phyloP scores from a whole-genome alignment of 2,329 filamentous ascomycete genomes.

The Cordyceps militaris region DNA sequence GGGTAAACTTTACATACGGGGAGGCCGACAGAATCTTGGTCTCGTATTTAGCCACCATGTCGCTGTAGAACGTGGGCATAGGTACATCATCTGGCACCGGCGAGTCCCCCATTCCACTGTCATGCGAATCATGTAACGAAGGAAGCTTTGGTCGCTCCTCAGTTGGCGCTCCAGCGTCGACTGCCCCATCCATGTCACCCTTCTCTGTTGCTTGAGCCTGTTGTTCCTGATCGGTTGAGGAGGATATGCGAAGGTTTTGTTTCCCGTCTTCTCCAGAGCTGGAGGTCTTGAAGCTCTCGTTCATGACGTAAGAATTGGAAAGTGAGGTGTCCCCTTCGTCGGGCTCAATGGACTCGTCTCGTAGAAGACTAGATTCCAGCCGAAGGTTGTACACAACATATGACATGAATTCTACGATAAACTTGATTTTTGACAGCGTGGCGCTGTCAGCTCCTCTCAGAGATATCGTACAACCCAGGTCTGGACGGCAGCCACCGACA shows the following conservation, averaged over 20 bases:
- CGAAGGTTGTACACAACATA: slow-evolving; percentile 98
- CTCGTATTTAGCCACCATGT: slow-evolving; percentile 88
- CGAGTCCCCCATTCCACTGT: slow-evolving; percentile 39
- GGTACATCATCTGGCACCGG: slow-evolving; percentile 71
- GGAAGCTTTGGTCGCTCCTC: slow-evolving; percentile 24
- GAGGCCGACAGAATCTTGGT: slow-evolving; percentile 92
- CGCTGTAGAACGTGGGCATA: slow-evolving; percentile 87
- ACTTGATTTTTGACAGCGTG: slow-evolving; percentile 72
- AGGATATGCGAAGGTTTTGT: slow-evolving; percentile 21
- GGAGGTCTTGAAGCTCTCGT: slow-evolving; percentile 32
- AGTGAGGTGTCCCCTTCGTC: slow-evolving; percentile 43
- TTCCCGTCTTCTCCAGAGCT: slow-evolving; percentile 24
- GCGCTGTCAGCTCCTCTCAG: slow-evolving; percentile 71
- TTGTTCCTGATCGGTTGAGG: slow-evolving; percentile 30
- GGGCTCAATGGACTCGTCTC: slow-evolving; percentile 84
- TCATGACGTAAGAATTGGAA: slow-evolving; percentile 34
- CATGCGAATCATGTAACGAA: slow-evolving; percentile 37
- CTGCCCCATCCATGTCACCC: slow-evolving; percentile 20
- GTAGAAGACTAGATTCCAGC: slow-evolving; percentile 87
- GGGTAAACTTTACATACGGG: slow-evolving; percentile 90
- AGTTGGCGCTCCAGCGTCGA: slow-evolving; percentile 20
- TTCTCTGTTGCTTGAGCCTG: slow-evolving; percentile 28
- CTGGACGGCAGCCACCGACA: slow-evolving; percentile 79
- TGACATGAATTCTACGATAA: slow-evolving; percentile 96
- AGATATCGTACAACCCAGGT: slow-evolving; percentile 91